These are phyloP conservation scores for Arabidopsis lyrata DNA, from an alignment of 441 rosid species.

Conservation along the genomic window DNA sequence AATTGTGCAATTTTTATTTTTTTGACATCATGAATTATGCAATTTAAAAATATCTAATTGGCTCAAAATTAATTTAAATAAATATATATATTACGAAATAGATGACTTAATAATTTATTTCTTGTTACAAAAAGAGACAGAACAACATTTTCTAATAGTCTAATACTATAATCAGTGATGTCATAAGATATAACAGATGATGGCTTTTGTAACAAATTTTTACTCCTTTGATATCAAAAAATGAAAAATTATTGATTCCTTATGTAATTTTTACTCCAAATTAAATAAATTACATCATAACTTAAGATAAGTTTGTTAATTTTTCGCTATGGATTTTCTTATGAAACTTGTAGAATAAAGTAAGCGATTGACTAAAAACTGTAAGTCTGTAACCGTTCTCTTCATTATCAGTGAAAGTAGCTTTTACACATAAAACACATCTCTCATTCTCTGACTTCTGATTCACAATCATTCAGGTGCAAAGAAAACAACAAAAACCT, in stretches of 20 bases:
- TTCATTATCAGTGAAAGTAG: conserved; percentile 3
- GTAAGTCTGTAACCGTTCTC: neutral
- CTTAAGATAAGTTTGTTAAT: neutral
- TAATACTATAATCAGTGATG: neutral
- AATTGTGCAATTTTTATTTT: neutral
- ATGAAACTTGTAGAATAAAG: neutral
- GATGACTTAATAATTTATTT: neutral
- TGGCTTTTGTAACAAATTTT: too few relatives aligned
- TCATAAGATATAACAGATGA: neutral
- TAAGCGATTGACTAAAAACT: neutral
- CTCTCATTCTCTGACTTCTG: conserved; percentile 14
- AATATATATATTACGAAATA: too few relatives aligned
- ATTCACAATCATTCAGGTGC: conserved; percentile 22
- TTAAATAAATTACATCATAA: too few relatives aligned
- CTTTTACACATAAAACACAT: conserved; percentile 33
- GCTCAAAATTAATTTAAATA: neutral
- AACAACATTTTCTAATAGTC: too few relatives aligned
- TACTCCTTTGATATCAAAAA: too few relatives aligned
- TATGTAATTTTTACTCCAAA: neutral
- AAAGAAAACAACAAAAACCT: conserved; percentile 15
- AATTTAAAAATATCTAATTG: neutral
- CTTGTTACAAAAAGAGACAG: neutral
- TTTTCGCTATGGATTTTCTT: too few relatives aligned
- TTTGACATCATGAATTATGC: too few relatives aligned
- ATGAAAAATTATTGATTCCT: neutral